Conservation (phyloP, 352 stramenopile species). For the Pythium volutum region DNA sequence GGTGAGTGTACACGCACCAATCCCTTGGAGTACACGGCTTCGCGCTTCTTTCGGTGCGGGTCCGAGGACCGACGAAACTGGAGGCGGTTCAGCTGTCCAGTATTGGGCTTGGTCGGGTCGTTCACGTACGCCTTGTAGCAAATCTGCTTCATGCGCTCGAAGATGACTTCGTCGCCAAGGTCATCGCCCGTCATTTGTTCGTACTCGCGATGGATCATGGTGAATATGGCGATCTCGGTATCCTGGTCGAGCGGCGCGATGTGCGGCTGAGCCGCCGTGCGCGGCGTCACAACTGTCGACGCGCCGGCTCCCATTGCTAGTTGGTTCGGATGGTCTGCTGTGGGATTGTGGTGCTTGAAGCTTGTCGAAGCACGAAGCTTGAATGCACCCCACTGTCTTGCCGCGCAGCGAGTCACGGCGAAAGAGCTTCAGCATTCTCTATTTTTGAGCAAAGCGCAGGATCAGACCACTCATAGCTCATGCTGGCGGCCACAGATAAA, state of each 20-base stretch:
- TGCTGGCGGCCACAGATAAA: too few relatives aligned
- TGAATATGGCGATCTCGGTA: constrained; percentile 48
- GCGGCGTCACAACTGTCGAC: constrained; percentile 16
- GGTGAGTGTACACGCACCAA: constrained; percentile 32
- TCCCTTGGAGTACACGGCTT: constrained; percentile 71
- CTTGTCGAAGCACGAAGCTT: background rate
- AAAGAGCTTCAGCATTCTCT: background rate
- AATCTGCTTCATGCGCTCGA: constrained; percentile 76
- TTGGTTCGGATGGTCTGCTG: background rate
- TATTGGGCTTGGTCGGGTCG: constrained; percentile 29
- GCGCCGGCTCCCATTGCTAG: constrained; percentile 19
- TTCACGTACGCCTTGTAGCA: constrained; percentile 44
- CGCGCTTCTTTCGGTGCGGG: constrained; percentile 60
- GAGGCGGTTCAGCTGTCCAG: constrained; percentile 30
- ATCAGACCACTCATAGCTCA: too few relatives aligned
- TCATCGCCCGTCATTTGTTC: constrained; percentile 52
- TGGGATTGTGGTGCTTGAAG: background rate
- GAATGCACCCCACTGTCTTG: constrained; percentile 6
- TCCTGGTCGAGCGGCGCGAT: constrained; percentile 21
- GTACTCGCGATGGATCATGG: constrained; percentile 58
- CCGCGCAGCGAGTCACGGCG: background rate
- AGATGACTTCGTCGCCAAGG: constrained; percentile 64
- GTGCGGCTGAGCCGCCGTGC: constrained; percentile 19
- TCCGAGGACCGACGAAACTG: constrained; percentile 51
- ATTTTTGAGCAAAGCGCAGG: too few relatives aligned